phyloP scores from a whole-genome alignment of 83 land plant species.

The Larix sibirica region DNA sequence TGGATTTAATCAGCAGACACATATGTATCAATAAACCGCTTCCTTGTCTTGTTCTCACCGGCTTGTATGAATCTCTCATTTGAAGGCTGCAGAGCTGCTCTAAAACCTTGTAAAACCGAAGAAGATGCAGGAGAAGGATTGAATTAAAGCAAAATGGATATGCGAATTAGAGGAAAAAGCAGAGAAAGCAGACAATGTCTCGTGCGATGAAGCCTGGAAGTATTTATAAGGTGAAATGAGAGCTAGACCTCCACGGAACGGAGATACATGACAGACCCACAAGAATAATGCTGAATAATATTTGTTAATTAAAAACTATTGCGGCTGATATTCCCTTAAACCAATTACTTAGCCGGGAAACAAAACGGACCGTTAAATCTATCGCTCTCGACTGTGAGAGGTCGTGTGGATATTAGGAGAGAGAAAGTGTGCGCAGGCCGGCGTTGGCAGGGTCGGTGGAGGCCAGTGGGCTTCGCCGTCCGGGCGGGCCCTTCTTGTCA shows the following conservation, averaged over 20 bases:
- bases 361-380: not conserved
- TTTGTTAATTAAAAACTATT: not conserved
- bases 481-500: slow-evolving; percentile 3
- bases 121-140: not conserved
- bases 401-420: no score
- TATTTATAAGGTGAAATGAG: slow-evolving; percentile 3
- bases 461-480: slow-evolving; percentile 9
- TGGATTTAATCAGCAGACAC: no score
- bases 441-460: slow-evolving; percentile 9
- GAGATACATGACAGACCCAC: not conserved
- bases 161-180: not conserved
- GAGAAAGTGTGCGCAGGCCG: not conserved
- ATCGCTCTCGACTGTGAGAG: not conserved
- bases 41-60: no score
- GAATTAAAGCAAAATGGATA: not conserved
- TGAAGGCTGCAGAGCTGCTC: not conserved
- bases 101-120: no score
- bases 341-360: no score
- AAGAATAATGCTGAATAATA: not conserved
- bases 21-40: no score
- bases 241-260: slow-evolving; percentile 12
- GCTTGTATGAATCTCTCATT: not conserved
- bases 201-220: not conserved
- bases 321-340: not conserved
- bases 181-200: not conserved